phyloP scores from a whole-genome alignment of 805 yeast species.

The Lachancea kluyveri region DNA sequence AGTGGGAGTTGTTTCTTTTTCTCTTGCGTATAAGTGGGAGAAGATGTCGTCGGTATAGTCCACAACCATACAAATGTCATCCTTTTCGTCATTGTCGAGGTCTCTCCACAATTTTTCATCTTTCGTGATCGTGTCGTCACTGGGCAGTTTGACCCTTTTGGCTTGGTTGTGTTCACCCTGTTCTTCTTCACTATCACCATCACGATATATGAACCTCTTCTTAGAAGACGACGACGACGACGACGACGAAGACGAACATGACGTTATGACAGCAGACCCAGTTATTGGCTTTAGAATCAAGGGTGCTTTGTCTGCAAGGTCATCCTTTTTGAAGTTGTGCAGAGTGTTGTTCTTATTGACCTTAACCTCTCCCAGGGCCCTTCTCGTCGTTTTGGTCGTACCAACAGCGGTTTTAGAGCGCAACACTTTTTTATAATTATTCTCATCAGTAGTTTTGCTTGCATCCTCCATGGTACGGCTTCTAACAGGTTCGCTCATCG shows the following conservation, averaged over 20 bases:
- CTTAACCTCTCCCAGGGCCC: constrained; percentile 8
- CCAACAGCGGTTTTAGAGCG: constrained; percentile 6
- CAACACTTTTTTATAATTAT: no score
- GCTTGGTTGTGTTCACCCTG: constrained; percentile 3
- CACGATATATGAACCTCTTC: constrained; percentile 21
- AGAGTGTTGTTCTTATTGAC: constrained; percentile 5
- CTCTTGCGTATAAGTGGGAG: constrained; percentile 63
- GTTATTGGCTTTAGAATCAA: neutral
- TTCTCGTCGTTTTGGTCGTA: constrained; percentile 3
- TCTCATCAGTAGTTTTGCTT: neutral
- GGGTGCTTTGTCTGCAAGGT: neutral
- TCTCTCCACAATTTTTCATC: constrained; percentile 28
- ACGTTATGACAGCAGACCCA: constrained; percentile 1
- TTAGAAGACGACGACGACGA: no score
- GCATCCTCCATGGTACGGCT: constrained; percentile 3
- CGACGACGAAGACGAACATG: neutral
- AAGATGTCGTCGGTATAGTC: constrained; percentile 88
- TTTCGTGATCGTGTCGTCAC: neutral
- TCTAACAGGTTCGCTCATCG: constrained; percentile 5
- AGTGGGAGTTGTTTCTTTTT: constrained; percentile 62
- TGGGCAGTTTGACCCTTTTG: neutral
- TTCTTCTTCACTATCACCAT: constrained; percentile 11
- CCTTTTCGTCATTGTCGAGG: constrained; percentile 60
- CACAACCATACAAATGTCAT: constrained; percentile 81
- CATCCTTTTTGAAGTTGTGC: neutral